A percentile compares a stretch with the other conserved stretches of the same genome.
phyloP scores from a whole-genome alignment of 1,284 basidiomycete genomes.

The Ceratobasidium sp. region DNA sequence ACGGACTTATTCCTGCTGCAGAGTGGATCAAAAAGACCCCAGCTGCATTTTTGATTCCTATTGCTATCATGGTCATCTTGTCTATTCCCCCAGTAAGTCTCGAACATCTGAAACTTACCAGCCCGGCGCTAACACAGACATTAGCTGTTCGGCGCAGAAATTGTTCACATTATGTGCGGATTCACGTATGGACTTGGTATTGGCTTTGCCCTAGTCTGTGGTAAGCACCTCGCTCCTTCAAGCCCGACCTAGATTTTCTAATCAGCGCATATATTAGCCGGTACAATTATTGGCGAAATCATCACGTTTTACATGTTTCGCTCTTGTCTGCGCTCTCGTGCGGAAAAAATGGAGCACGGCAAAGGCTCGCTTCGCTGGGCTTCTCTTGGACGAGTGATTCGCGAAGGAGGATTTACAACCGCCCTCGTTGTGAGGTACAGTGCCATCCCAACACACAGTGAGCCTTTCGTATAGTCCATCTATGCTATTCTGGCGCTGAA shows the following conservation, averaged over 20 bases:
- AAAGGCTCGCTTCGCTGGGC: constrained; percentile 18
- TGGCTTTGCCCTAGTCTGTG: constrained; percentile 24
- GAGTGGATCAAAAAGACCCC: constrained; percentile 32
- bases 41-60: constrained; percentile 38
- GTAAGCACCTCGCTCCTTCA: neutral
- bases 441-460: constrained; percentile 36
- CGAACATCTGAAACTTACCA: neutral
- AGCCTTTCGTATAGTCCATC: neutral
- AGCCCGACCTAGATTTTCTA: too few species aligned
- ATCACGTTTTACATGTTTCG: constrained; percentile 36
- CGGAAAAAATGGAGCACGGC: constrained; percentile 25
- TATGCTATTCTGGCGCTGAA: neutral
- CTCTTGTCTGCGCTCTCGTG: constrained; percentile 32
- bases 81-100: constrained; percentile 37
- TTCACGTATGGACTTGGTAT: constrained; percentile 28
- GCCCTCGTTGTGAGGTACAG: constrained; percentile 25
- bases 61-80: constrained; percentile 20
- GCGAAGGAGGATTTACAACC: constrained; percentile 29
- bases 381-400: constrained; percentile 32
- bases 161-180: constrained; percentile 24
- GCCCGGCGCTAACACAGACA: neutral
- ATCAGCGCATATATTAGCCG: neutral
- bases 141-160: constrained; percentile 37
- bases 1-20: constrained; percentile 23
- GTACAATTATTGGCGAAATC: constrained; percentile 24